A percentile compares a stretch with the other conserved stretches of the same genome.
phyloP scores from a whole-genome alignment of 208 protist species.

The Blechomonas ayalai region DNA sequence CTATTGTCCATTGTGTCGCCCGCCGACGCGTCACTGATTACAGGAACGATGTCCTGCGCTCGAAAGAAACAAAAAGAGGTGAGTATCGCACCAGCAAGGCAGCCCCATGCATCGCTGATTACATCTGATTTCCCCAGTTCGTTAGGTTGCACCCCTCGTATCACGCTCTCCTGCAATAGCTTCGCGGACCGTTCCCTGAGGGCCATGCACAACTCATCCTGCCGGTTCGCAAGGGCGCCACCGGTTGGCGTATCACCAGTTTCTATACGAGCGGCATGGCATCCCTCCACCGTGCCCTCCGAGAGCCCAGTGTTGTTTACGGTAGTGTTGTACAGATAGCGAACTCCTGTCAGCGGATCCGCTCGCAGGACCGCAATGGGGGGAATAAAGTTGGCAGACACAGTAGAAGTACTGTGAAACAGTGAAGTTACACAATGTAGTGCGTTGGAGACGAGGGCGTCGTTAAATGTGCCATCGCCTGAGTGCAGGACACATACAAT shows the following conservation, averaged over 20 bases:
- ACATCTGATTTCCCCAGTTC: background rate
- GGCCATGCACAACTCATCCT: too few relatives aligned
- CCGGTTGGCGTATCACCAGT: too few relatives aligned
- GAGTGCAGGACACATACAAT: conserved; percentile 72
- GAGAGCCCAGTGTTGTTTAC: too few relatives aligned
- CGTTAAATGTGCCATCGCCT: conserved; percentile 22
- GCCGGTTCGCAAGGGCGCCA: too few relatives aligned
- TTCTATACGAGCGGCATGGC: too few relatives aligned
- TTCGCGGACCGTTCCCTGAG: conserved; percentile 8
- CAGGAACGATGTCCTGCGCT: conserved; percentile 12
- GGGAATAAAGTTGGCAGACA: conserved; percentile 55
- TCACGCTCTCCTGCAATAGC: conserved; percentile 8
- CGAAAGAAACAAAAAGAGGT: conserved; percentile 44
- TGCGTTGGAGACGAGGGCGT: conserved; percentile 38
- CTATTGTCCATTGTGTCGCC: background rate
- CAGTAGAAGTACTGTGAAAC: conserved; percentile 21
- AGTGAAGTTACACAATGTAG: conserved; percentile 35
- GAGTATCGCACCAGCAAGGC: conserved; percentile 53
- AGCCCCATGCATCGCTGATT: conserved; percentile 28
- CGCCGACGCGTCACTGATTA: background rate
- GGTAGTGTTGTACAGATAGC: conserved; percentile 65
- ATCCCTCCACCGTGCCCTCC: too few relatives aligned
- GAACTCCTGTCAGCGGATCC: conserved; percentile 37
- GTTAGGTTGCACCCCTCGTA: background rate
- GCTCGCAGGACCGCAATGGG: conserved; percentile 53